Conservation (phyloP, 176 grass and related monocot species). For the Oryza punctata region DNA sequence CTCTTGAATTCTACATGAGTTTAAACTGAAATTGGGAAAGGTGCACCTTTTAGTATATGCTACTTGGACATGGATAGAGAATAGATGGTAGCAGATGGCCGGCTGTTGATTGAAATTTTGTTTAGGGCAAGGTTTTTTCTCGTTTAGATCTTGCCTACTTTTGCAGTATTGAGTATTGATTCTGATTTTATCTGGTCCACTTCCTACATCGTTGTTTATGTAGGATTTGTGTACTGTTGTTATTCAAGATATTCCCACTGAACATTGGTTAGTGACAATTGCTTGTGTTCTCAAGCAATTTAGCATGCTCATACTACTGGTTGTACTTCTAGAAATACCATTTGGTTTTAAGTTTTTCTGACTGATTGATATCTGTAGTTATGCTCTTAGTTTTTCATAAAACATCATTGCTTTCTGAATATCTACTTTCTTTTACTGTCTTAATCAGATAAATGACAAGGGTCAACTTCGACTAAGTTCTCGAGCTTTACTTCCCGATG, state of each 20-base stretch:
- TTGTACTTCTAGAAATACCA: conserved; percentile 15
- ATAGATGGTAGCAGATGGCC: not conserved
- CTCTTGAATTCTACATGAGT: conserved; percentile 15
- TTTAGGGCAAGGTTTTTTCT: not conserved
- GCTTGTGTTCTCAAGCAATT: no score
- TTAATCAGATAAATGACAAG: conserved; percentile 86
- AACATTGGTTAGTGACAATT: no score
- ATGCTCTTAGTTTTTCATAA: not conserved
- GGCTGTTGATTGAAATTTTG: not conserved
- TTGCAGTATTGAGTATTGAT: not conserved
- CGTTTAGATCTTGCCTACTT: conserved; percentile 16
- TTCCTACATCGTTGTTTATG: no score
- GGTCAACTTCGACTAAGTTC: conserved; percentile 90
- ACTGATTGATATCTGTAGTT: conserved; percentile 10
- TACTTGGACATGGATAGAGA: conserved; percentile 6
- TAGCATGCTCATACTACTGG: no score
- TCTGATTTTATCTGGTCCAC: not conserved
- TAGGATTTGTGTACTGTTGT: no score
- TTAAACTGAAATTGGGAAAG: not conserved
- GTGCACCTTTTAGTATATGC: conserved; percentile 16
- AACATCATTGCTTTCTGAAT: conserved; percentile 22
- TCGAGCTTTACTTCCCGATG: conserved; percentile 76
- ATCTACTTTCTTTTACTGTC: conserved; percentile 17
- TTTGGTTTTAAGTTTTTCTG: conserved; percentile 9
- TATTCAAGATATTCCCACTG: no score